These are phyloP conservation scores for Paulinella micropora DNA, from an alignment of 78 protist genomes.

Conservation along the genomic window DNA sequence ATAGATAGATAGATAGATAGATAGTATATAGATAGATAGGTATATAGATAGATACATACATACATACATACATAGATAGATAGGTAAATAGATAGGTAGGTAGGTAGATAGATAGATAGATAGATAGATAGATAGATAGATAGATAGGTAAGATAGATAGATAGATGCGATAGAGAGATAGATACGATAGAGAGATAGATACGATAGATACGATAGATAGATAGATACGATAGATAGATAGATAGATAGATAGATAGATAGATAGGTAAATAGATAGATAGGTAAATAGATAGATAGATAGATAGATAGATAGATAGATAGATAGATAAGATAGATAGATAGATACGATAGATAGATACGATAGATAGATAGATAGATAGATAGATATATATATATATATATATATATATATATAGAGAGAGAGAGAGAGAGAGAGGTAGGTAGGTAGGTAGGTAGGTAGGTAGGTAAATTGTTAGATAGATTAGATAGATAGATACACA, in stretches of 20 bases:
- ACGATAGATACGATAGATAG: not conserved
- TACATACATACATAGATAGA: not conserved
- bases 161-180: not conserved
- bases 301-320: not conserved
- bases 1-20: not conserved
- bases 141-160: not conserved
- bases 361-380: not conserved
- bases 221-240: too few relatives aligned
- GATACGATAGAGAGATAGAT: not conserved
- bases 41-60: not conserved
- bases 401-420: not conserved
- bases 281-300: not conserved
- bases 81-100: not conserved
- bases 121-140: not conserved
- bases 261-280: not conserved
- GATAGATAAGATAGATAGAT: not conserved
- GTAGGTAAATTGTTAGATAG: not conserved
- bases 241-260: not conserved
- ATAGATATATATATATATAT: not conserved
- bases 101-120: not conserved
- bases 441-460: not conserved
- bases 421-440: not conserved
- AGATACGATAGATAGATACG: not conserved
- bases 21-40: not conserved
- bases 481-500: not conserved